phyloP scores from a whole-genome alignment of 768 basidiomycete genomes.

The Tulasnella sp. region DNA sequence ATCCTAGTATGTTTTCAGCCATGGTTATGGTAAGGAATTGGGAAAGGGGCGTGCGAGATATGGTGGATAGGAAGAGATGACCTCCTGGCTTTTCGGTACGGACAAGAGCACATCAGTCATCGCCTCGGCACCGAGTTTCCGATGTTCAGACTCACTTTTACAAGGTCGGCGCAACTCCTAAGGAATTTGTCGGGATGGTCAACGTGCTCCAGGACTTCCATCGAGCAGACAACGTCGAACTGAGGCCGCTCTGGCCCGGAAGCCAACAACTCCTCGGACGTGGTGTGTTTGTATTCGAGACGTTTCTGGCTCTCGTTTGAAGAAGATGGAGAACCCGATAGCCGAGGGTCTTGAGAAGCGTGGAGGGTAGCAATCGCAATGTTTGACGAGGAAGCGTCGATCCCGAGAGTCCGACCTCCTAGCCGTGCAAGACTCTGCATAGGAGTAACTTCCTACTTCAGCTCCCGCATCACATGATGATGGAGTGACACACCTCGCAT shows the following conservation, averaged over 20 bases:
- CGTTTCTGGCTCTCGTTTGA: constrained; percentile 35
- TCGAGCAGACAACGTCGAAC: constrained; percentile 93
- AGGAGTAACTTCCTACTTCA: neutral
- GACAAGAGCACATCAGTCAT: constrained; percentile 18
- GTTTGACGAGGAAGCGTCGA: constrained; percentile 89
- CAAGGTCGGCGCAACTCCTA: constrained; percentile 74
- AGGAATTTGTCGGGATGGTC: constrained; percentile 88
- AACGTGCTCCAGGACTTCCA: constrained; percentile 99
- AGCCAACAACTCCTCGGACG: constrained; percentile 73
- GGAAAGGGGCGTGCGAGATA: constrained; percentile 81
- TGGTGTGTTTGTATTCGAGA: constrained; percentile 69
- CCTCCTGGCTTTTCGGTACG: constrained; percentile 77
- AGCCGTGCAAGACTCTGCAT: constrained; percentile 80
- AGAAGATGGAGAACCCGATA: constrained; percentile 46
- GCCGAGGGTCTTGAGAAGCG: constrained; percentile 71
- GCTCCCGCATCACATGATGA: neutral
- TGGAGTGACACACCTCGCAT: constrained; percentile 65
- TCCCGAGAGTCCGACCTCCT: constrained; percentile 81
- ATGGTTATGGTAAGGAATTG: constrained; percentile 70
- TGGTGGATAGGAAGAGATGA: constrained; percentile 92
- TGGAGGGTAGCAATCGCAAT: constrained; percentile 84
- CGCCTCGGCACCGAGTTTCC: constrained; percentile 2
- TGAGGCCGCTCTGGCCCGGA: constrained; percentile 52
- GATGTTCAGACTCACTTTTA: constrained; percentile 65
- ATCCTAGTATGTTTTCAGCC: constrained; percentile 79